Percentiles rank a stretch among this genome's conserved stretches.
phyloP scores from a whole-genome alignment of 2,329 filamentous ascomycete genomes.

The Plenodomus biglobosus region DNA sequence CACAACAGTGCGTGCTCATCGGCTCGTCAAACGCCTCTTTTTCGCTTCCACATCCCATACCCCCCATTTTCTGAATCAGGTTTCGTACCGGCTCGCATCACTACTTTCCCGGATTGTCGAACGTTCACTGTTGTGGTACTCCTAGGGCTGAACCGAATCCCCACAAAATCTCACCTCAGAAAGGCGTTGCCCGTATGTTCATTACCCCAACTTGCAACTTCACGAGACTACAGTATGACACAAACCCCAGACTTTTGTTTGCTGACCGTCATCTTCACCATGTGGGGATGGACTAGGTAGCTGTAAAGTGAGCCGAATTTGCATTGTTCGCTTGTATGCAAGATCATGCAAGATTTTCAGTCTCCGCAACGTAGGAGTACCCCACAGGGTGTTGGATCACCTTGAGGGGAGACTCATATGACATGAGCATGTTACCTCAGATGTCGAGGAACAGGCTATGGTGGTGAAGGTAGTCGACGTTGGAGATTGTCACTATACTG shows the following conservation, averaged over 20 bases:
- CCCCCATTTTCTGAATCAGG: background rate
- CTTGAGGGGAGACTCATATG: background rate
- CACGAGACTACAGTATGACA: too few species aligned
- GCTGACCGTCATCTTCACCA: background rate
- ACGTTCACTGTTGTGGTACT: background rate
- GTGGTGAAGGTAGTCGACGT: background rate
- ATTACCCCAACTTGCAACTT: too few species aligned
- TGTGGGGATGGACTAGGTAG: background rate
- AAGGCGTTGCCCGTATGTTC: background rate
- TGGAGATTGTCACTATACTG: background rate
- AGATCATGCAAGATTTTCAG: background rate
- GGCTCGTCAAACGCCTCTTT: background rate
- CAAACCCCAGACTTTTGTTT: too few species aligned
- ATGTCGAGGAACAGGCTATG: too few species aligned
- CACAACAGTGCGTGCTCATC: background rate
- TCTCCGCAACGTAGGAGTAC: background rate
- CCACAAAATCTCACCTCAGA: background rate
- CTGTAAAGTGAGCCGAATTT: background rate
- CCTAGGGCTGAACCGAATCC: background rate
- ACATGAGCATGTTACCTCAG: background rate
- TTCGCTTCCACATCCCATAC: background rate
- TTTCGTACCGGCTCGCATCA: background rate
- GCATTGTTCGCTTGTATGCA: background rate
- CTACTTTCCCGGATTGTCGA: background rate
- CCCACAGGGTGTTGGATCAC: background rate